Evolutionary conservation across 208 protist species (phyloP), one percentile per base, ranked within the genome.

Genomic region (Acanthamoeba royreba): DNA sequence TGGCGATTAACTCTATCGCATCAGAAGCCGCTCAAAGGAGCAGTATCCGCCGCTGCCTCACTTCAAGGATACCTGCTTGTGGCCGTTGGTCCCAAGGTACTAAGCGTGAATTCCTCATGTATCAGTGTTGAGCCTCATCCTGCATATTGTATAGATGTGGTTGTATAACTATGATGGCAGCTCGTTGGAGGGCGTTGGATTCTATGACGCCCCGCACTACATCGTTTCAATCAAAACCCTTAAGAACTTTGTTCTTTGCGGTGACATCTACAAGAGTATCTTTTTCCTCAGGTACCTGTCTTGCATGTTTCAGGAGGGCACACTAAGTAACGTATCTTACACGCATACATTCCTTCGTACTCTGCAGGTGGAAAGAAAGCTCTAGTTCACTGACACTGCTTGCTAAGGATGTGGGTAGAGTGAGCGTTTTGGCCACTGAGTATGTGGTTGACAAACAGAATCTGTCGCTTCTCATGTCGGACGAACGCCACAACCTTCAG

Each of bases 211-310:
- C 3, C 86, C 38, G 86, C 86, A 92, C 58, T 74, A 77, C 43
- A 77, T 92, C 55, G 61, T 74, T 9, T 58, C 38, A 17, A 46
- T 92, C 55, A 46, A 47, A 31, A 92, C 86, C n/a, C 38, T 92
- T 35, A 92, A 92, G 86, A 92, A 92, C 28, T 92, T 77, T 40
- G 58, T 92, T 47, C 86, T 92, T n/a, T 92, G 86, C 61, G 86
- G 55, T n/a, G 86, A 92, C 58, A 92, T 92, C 58, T 92, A 92
- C 58, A 92, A 92, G 46, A 74, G 53, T n/a, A 74, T 92, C 46
- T 92, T 92, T 45, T 92, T 92, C 86, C 61, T 92, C 13, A 38
- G 66, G 66, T n/a, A 63, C 5, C 0, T 7, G n/a, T 17, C 55
- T 0, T 8, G 1, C 55, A 28, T n/a, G n/a, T n/a, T 25, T n/a